These are phyloP conservation scores for Drosera capensis DNA, from an alignment of 148 eudicot genomes.

Conservation along the genomic window DNA sequence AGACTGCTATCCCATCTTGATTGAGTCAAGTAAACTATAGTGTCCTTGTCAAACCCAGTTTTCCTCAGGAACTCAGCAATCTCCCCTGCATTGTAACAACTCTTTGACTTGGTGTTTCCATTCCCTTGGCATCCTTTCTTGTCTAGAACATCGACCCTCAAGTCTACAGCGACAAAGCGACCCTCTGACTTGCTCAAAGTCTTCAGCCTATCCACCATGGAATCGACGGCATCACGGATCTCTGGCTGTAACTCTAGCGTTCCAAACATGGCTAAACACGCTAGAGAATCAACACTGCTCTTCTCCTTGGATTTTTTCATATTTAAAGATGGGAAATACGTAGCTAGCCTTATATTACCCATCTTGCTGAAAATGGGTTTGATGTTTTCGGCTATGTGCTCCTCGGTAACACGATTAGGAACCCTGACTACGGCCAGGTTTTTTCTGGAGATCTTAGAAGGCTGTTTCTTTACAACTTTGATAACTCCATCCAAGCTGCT, in stretches of 20 bases:
- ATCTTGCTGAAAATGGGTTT: constrained; percentile 49
- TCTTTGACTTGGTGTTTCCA: constrained; percentile 34
- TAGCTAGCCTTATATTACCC: constrained; percentile 75
- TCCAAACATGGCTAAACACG: constrained; percentile 87
- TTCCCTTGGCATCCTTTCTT: constrained; percentile 60
- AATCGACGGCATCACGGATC: constrained; percentile 68
- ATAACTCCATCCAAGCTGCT: constrained; percentile 72
- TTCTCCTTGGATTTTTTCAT: constrained; percentile 40
- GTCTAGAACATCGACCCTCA: constrained; percentile 64
- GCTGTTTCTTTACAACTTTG: constrained; percentile 54
- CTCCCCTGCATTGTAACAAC: constrained; percentile 70
- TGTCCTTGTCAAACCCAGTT: constrained; percentile 67
- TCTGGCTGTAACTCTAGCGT: constrained; percentile 59
- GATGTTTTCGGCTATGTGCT: constrained; percentile 43
- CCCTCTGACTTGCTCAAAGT: constrained; percentile 75
- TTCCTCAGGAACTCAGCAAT: constrained; percentile 59
- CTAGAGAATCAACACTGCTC: constrained; percentile 30
- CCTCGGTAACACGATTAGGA: constrained; percentile 69
- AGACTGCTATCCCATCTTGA: constrained; percentile 90
- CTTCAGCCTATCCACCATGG: constrained; percentile 67
- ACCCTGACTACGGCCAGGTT: constrained; percentile 75
- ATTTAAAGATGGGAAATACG: constrained; percentile 77
- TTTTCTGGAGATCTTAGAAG: constrained; percentile 34
- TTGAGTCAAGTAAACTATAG: constrained; percentile 79
- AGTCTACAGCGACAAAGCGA: constrained; percentile 69